Evolutionary conservation across 1,284 basidiomycete genomes (phyloP).

Genomic region (Rhodotorula sp.): DNA sequence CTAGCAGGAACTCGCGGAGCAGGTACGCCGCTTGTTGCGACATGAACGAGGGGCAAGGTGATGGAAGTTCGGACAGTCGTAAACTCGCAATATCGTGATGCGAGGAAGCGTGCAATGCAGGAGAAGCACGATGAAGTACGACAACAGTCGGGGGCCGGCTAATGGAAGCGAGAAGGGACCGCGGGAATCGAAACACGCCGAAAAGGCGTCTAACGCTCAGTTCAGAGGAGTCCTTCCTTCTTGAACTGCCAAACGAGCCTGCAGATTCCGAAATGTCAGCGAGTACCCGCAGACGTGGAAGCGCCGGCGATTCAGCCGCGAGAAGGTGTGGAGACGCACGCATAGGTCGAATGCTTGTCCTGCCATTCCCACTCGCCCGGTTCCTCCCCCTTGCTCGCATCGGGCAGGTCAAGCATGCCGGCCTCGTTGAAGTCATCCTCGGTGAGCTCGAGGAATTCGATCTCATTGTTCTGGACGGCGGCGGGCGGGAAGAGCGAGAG

Average conservation of each 20-base stretch:
- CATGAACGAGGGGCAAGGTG: not conserved
- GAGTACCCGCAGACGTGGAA: not conserved
- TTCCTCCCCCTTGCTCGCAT: not conserved
- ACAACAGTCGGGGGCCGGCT: not conserved
- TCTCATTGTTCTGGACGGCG: slow-evolving; percentile 33
- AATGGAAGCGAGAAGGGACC: too few relatives aligned
- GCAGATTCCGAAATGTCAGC: not conserved
- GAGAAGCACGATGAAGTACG: not conserved
- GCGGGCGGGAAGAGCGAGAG: slow-evolving; percentile 32
- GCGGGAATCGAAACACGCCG: not conserved
- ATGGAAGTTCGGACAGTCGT: not conserved
- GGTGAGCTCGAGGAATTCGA: slow-evolving; percentile 14
- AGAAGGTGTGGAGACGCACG: slow-evolving; percentile 3
- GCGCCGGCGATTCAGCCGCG: not conserved
- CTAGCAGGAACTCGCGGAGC: slow-evolving; percentile 80
- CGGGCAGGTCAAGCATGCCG: slow-evolving; percentile 20
- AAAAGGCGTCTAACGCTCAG: not conserved
- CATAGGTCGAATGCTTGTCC: slow-evolving; percentile 30
- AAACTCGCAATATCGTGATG: not conserved
- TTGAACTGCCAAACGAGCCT: slow-evolving; percentile 29
- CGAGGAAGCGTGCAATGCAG: not conserved
- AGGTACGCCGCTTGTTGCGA: slow-evolving; percentile 66
- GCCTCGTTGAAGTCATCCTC: slow-evolving; percentile 20
- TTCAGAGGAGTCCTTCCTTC: slow-evolving; percentile 34
- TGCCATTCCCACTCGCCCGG: slow-evolving; percentile 35